A percentile compares a stretch with the other conserved stretches of the same genome.
Evolutionary conservation across 139 green algal species (phyloP).

Genomic region (Penium margaritaceum): DNA sequence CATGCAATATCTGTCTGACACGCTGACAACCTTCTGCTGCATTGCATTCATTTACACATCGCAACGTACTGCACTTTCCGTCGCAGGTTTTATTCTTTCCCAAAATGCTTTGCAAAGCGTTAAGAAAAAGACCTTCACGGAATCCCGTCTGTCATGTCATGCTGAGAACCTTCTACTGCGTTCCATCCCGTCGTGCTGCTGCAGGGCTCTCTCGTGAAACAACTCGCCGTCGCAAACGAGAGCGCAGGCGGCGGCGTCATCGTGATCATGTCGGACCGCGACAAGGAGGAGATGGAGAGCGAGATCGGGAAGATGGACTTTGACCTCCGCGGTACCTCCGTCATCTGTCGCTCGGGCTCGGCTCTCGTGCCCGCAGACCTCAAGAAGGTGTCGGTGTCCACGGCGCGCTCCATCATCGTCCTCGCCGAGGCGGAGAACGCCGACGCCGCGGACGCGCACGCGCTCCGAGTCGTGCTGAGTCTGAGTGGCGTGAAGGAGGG

Average conservation of each 20-base stretch:
- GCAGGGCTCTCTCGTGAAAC: constrained; percentile 50
- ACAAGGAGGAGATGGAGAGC: constrained; percentile 61
- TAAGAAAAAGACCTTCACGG: neutral
- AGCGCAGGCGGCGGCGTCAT: constrained; percentile 52
- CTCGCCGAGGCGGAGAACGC: constrained; percentile 47
- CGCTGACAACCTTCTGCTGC: neutral
- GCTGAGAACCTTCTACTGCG: neutral
- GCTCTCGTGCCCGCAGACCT: constrained; percentile 51
- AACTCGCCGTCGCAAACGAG: constrained; percentile 55
- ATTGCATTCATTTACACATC: neutral
- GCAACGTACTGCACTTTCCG: too few relatives aligned
- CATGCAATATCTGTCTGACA: neutral
- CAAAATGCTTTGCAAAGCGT: neutral
- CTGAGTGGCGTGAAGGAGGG: constrained; percentile 49
- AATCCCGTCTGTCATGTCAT: too few relatives aligned
- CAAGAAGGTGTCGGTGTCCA: constrained; percentile 48
- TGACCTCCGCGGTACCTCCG: constrained; percentile 43
- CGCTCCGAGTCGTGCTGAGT: constrained; percentile 51
- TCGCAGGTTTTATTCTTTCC: neutral
- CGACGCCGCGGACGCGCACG: constrained; percentile 27
- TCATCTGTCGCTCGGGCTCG: constrained; percentile 55
- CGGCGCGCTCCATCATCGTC: constrained; percentile 54
- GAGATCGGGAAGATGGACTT: constrained; percentile 46
- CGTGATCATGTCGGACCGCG: constrained; percentile 52
- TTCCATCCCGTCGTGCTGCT: neutral